Evolutionary conservation across 1,139 yeast genomes (phyloP), one percentile per base, ranked within the genome.

Genomic region (Kodamaea anthophila): DNA sequence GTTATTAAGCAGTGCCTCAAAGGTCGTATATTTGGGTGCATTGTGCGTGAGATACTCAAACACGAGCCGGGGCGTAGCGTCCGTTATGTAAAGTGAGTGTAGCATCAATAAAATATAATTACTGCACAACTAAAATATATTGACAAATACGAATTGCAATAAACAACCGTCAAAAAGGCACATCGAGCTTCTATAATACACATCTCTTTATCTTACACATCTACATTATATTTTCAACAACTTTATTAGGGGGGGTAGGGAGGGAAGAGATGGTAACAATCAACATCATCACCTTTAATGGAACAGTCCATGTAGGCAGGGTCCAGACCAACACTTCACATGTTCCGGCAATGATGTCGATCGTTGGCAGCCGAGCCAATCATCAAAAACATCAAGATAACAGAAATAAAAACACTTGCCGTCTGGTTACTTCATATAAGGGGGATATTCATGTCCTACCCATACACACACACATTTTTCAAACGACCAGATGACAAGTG

Each of bases 21-120:
- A 50, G 2, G 70, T 52, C 34, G 59, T 55, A 44, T 70, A 67
- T 2, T 60, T 51, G 2, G 86, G 86, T 1, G 77, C 65, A 3
- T 68, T 50, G 7, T 74, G 55, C 9, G 67, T 54, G 6, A 77
- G 65, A 43, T 77, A 77, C 47, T 78, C 82, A 46, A 74, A 73
- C 21, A 78, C 62, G 32, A 77, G 58, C n/a, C n/a, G n/a, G n/a
- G n/a, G n/a, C 32, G 67, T 65, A 25, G 62, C 60, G 49, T 80
- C 86, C 4, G 82, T 58, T 15, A 82, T 72, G 48, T 77, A 81
- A 13, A 82, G 60, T 7, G 85, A 85, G 42, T 78, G 83, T 28
- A 43, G 33, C 47, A 43, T 43, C 26, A 15, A 9, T 18, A 24
- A 21, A 27, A 29, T n/a, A n/a, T n/a, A n/a, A n/a, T n/a, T n/a